Percentiles rank a stretch among this genome's conserved stretches.
Conservation (phyloP, 1,139 yeast species). For the Kodamaea sp. region DNA sequence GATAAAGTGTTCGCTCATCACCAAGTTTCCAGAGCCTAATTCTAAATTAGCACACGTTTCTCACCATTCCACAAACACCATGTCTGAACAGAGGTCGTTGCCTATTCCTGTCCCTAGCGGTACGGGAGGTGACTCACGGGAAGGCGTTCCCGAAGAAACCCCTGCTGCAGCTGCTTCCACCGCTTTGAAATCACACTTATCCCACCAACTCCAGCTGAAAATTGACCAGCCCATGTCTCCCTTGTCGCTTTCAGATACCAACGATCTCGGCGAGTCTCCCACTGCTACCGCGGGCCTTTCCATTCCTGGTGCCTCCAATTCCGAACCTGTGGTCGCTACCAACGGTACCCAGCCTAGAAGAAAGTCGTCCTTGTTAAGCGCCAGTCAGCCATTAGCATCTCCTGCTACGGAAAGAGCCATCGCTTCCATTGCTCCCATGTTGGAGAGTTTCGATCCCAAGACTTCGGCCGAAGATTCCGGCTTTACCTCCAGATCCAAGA, state of each 20-base stretch:
- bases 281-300: background rate
- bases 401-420: slow-evolving; percentile 58
- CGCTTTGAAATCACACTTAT: slow-evolving; percentile 5
- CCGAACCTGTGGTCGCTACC: slow-evolving; percentile 1
- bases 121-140: no score
- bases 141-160: no score
- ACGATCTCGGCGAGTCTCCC: slow-evolving; percentile 7
- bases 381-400: slow-evolving; percentile 19
- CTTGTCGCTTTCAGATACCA: slow-evolving; percentile 24
- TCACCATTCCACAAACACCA: no score
- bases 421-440: slow-evolving; percentile 77
- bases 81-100: no score
- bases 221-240: slow-evolving; percentile 37
- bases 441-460: slow-evolving; percentile 71
- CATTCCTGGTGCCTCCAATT: background rate
- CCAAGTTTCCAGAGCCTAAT: no score
- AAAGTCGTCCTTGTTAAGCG: slow-evolving; percentile 4
- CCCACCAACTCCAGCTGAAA: slow-evolving; percentile 10
- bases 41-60: no score
- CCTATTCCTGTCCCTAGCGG: no score
- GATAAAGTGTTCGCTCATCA: no score
- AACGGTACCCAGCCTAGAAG: background rate
- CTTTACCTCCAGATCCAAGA: background rate
- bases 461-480: slow-evolving; percentile 59
- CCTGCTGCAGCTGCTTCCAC: no score